Conservation (phyloP, 1,139 yeast species). For the Yamadazyma mexicana region DNA sequence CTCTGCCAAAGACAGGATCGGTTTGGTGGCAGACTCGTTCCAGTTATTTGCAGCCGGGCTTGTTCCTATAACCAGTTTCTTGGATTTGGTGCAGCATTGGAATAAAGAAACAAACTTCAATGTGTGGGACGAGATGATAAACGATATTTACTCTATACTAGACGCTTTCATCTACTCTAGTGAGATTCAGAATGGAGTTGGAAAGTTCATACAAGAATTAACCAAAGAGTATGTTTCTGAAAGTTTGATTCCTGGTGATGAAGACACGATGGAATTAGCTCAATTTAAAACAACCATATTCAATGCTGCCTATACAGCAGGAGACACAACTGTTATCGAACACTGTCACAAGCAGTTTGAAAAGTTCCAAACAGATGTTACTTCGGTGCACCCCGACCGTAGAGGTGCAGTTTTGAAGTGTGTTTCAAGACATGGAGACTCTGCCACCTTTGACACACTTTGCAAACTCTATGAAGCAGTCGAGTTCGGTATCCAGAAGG, state of each 20-base stretch:
- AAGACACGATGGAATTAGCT: too few species aligned
- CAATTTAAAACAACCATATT: too few species aligned
- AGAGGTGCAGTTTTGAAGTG: slow-evolving; percentile 67
- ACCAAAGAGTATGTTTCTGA: too few species aligned
- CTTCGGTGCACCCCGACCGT: slow-evolving; percentile 79
- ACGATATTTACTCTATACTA: slow-evolving; percentile 54
- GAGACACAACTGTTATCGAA: slow-evolving; percentile 54
- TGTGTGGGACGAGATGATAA: slow-evolving; percentile 74
- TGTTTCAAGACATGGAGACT: slow-evolving; percentile 69
- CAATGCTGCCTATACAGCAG: slow-evolving; percentile 17
- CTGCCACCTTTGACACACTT: slow-evolving; percentile 61
- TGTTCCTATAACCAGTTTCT: slow-evolving; percentile 63
- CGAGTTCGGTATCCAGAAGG: slow-evolving; percentile 14
- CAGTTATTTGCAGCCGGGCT: slow-evolving; percentile 74
- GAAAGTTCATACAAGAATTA: too few species aligned
- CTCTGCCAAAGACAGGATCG: slow-evolving; percentile 82
- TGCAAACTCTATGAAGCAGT: slow-evolving; percentile 66
- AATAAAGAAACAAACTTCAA: slow-evolving; percentile 65
- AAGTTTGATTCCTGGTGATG: too few species aligned
- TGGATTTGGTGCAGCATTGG: slow-evolving; percentile 69
- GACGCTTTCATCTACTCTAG: slow-evolving; percentile 74
- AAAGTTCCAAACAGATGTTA: slow-evolving; percentile 62
- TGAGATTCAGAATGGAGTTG: slow-evolving; percentile 18
- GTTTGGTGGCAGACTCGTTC: slow-evolving; percentile 80
- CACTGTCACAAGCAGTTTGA: slow-evolving; percentile 63